Evolutionary conservation across 768 basidiomycete species (phyloP).

Genomic region (Cyclocybe cylindracea): DNA sequence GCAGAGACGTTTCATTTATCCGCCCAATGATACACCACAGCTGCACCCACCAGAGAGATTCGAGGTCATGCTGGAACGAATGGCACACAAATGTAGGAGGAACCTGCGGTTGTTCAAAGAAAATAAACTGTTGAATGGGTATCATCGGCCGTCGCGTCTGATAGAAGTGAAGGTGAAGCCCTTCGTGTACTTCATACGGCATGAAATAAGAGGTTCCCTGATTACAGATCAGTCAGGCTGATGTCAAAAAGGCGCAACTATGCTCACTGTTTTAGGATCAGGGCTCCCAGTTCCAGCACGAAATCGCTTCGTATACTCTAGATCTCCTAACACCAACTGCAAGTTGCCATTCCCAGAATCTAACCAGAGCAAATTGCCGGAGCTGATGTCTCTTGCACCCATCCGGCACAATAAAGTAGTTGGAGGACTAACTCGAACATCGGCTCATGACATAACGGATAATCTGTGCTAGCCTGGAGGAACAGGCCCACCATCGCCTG

Average conservation of each 20-base stretch:
- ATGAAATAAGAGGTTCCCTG: constrained; percentile 17
- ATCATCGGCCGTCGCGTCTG: no score
- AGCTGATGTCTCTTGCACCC: constrained; percentile 15
- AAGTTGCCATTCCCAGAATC: background rate
- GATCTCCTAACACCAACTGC: constrained; percentile 5
- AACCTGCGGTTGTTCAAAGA: background rate
- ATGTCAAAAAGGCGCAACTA: background rate
- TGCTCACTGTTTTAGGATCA: constrained; percentile 3
- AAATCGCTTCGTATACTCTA: constrained; percentile 7
- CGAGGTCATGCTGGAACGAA: constrained; percentile 12
- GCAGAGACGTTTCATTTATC: no score
- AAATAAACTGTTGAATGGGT: no score
- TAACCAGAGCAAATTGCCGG: constrained; percentile 8
- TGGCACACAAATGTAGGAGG: background rate
- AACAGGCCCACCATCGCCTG: constrained; percentile 4
- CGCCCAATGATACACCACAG: background rate
- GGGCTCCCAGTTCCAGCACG: background rate
- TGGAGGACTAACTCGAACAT: constrained; percentile 3
- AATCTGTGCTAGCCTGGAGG: background rate
- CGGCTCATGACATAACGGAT: background rate
- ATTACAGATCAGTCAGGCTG: background rate
- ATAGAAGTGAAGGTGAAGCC: background rate
- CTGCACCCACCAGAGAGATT: constrained; percentile 14
- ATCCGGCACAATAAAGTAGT: constrained; percentile 9
- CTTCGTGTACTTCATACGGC: constrained; percentile 6